Conservation (phyloP, 768 basidiomycete species). For the Sarcodon sp. region DNA sequence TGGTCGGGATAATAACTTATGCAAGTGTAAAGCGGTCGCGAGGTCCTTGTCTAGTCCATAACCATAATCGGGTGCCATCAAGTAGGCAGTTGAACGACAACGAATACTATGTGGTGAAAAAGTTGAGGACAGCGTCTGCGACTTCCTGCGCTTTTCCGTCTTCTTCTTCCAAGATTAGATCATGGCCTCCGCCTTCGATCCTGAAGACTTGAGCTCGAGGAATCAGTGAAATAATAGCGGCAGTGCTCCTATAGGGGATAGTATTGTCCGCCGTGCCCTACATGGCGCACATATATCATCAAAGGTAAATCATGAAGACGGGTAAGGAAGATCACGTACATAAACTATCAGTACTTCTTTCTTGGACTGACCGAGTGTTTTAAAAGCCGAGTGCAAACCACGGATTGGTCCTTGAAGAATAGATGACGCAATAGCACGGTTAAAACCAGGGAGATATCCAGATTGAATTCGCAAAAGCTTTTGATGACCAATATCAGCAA, state of each 20-base stretch:
- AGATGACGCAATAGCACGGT: conserved; percentile 65
- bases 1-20: background rate
- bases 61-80: background rate
- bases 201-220: conserved; percentile 31
- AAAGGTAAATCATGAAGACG: background rate
- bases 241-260: conserved; percentile 41
- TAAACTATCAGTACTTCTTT: conserved; percentile 53
- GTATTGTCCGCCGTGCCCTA: conserved; percentile 50
- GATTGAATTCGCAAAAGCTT: conserved; percentile 71
- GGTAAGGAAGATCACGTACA: conserved; percentile 22
- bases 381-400: conserved; percentile 42
- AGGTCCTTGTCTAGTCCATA: background rate
- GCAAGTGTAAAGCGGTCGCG: background rate
- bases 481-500: background rate
- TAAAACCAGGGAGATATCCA: conserved; percentile 63
- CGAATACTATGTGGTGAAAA: conserved; percentile 6
- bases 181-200: conserved; percentile 40
- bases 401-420: conserved; percentile 63
- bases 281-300: background rate
- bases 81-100: background rate
- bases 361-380: conserved; percentile 28
- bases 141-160: conserved; percentile 12
- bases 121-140: conserved; percentile 8
- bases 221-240: conserved; percentile 30
- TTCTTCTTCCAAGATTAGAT: conserved; percentile 14